Percentiles rank a stretch among this genome's conserved stretches.
These are phyloP conservation scores for Suillus alpinus DNA, from an alignment of 768 basidiomycete species.

Conservation along the genomic window DNA sequence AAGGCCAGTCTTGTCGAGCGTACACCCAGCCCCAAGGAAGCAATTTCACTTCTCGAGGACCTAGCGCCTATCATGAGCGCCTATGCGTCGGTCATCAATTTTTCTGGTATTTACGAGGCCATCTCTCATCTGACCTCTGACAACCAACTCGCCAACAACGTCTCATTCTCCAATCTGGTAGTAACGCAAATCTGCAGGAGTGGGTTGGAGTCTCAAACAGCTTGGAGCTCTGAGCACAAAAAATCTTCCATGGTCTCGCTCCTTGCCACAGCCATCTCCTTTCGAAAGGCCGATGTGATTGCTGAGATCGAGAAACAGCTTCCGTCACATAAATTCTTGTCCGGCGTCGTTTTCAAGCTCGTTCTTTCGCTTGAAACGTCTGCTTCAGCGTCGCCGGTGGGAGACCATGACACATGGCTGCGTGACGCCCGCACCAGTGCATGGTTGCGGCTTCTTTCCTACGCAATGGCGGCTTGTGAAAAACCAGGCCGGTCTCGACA, in stretches of 20 bases:
- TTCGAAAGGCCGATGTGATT: conserved; percentile 52
- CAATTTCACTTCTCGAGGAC: conserved; percentile 50
- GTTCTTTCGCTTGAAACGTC: conserved; percentile 50
- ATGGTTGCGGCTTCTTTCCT: conserved; percentile 64
- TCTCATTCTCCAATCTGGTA: conserved; percentile 45
- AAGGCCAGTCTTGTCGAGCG: conserved; percentile 45
- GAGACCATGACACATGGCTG: conserved; percentile 44
- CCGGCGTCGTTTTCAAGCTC: conserved; percentile 63
- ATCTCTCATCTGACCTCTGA: conserved; percentile 45
- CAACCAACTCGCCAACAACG: conserved; percentile 50
- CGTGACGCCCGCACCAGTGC: conserved; percentile 44
- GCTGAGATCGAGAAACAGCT: conserved; percentile 52
- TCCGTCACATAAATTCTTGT: conserved; percentile 60
- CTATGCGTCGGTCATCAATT: conserved; percentile 50
- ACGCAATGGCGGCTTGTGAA: conserved; percentile 54
- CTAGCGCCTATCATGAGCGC: conserved; percentile 54
- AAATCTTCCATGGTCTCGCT: conserved; percentile 35
- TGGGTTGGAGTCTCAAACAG: conserved; percentile 41
- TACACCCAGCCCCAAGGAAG: conserved; percentile 46
- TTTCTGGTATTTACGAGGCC: conserved; percentile 54
- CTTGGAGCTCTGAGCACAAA: conserved; percentile 23
- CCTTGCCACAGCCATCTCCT: conserved; percentile 43
- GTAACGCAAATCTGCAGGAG: conserved; percentile 44
- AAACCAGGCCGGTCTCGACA: conserved; percentile 21
- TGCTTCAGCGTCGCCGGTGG: conserved; percentile 40